Conservation (phyloP, 306 rosid genomes). For the Cicer arietinum region DNA sequence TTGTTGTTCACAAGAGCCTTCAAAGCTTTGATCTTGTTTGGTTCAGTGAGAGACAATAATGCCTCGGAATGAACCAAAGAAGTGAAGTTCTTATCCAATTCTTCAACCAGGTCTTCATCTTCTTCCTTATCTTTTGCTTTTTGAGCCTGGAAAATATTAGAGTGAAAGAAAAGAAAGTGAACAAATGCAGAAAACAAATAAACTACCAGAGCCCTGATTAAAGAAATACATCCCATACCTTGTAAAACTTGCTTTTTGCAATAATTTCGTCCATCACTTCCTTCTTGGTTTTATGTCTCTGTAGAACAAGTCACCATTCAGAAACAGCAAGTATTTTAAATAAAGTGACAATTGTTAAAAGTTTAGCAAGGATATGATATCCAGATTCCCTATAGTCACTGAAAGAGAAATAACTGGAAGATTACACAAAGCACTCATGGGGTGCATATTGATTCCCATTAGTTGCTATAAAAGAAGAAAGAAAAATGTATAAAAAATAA, state of each 20-base stretch:
- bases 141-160: conserved; percentile 70
- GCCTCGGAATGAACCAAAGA: conserved; percentile 66
- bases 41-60: conserved; percentile 62
- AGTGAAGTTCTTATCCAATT: conserved; percentile 71
- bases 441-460: background rate
- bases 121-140: conserved; percentile 89
- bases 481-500: background rate
- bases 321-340: conserved; percentile 38
- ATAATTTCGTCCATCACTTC: conserved; percentile 88
- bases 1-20: conserved; percentile 64
- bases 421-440: background rate
- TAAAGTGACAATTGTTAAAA: conserved; percentile 1
- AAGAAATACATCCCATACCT: conserved; percentile 56
- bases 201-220: conserved; percentile 11
- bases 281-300: conserved; percentile 85
- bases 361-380: background rate
- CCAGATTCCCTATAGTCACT: conserved; percentile 14
- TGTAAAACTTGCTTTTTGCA: conserved; percentile 77
- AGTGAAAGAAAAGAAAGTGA: conserved; percentile 27
- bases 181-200: conserved; percentile 20
- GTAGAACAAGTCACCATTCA: conserved; percentile 43
- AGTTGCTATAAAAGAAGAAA: background rate
- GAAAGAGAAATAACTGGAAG: conserved; percentile 4
- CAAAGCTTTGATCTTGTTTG: conserved; percentile 74
- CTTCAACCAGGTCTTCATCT: conserved; percentile 71